These are phyloP conservation scores for Nemania sp. DNA, from an alignment of 2,329 filamentous ascomycete species.

Conservation along the genomic window DNA sequence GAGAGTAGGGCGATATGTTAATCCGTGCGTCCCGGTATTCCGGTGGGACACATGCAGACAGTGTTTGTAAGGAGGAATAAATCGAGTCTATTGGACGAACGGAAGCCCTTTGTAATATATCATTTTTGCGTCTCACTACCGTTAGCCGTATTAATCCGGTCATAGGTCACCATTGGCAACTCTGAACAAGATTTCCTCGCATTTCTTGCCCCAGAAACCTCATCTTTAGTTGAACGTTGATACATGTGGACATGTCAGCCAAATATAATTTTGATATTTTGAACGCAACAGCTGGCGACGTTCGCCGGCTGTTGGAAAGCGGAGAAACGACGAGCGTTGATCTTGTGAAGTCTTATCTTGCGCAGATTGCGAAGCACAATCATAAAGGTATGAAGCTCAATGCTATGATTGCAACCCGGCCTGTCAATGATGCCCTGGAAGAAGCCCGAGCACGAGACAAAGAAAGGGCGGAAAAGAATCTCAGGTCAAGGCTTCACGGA, in stretches of 20 bases:
- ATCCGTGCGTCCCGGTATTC: too few relatives aligned
- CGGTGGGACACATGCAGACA: too few relatives aligned
- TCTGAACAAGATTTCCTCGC: too few relatives aligned
- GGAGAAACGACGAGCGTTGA: not conserved
- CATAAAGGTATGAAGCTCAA: conserved; percentile 4
- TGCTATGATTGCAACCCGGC: conserved; percentile 11
- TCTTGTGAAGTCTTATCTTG: not conserved
- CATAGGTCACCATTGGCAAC: too few relatives aligned
- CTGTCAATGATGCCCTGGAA: not conserved
- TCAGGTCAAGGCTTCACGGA: not conserved
- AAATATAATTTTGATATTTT: not conserved
- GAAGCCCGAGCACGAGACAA: conserved; percentile 1
- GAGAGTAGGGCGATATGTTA: too few relatives aligned
- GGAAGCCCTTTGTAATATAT: too few relatives aligned
- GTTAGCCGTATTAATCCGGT: too few relatives aligned
- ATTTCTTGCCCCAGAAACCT: too few relatives aligned
- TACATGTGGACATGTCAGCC: not conserved
- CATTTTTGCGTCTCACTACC: too few relatives aligned
- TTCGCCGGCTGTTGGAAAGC: not conserved
- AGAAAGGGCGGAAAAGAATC: not conserved
- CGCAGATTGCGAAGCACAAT: conserved; percentile 10
- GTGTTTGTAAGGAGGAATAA: too few relatives aligned
- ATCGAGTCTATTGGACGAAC: too few relatives aligned
- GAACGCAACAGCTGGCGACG: conserved; percentile 1
- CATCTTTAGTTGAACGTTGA: not conserved